phyloP scores from a whole-genome alignment of 228 moss, liverwort and hornwort genomes.

The Sphagnum magellanicum region DNA sequence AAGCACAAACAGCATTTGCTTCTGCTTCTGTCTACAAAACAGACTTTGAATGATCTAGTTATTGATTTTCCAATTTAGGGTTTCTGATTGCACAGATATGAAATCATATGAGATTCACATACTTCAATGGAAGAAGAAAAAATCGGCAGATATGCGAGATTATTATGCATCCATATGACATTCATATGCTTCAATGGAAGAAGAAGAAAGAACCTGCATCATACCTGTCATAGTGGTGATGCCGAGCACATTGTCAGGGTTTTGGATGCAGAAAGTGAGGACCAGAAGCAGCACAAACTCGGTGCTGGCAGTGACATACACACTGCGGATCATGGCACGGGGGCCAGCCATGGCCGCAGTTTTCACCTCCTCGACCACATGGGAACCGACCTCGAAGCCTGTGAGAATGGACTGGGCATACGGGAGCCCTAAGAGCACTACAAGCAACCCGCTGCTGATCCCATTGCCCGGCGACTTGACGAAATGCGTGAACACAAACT shows the following conservation, averaged over 20 bases:
- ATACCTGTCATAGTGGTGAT: slow-evolving; percentile 19
- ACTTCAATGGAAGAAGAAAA: background rate
- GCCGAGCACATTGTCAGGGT: slow-evolving; percentile 16
- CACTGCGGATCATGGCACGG: slow-evolving; percentile 27
- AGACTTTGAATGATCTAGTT: background rate
- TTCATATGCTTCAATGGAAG: background rate
- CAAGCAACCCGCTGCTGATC: slow-evolving; percentile 14
- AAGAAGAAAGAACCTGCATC: background rate
- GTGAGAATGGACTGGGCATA: slow-evolving; percentile 42
- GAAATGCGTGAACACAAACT: slow-evolving; percentile 33
- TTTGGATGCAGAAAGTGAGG: slow-evolving; percentile 29
- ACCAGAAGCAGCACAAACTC: slow-evolving; percentile 29
- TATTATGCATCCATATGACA: background rate
- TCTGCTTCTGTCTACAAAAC: background rate
- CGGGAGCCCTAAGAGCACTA: slow-evolving; percentile 30
- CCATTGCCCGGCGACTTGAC: slow-evolving; percentile 22
- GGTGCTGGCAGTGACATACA: slow-evolving; percentile 17
- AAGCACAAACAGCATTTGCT: too few species aligned
- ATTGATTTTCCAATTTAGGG: background rate
- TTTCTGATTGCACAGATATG: background rate
- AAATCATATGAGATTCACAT: background rate
- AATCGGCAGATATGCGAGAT: background rate
- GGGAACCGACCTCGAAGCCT: slow-evolving; percentile 35
- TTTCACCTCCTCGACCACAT: slow-evolving; percentile 37
- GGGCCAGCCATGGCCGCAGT: slow-evolving; percentile 27